Evolutionary conservation across 2,329 filamentous ascomycete species (phyloP).

Genomic region (Remersonia thermophila): DNA sequence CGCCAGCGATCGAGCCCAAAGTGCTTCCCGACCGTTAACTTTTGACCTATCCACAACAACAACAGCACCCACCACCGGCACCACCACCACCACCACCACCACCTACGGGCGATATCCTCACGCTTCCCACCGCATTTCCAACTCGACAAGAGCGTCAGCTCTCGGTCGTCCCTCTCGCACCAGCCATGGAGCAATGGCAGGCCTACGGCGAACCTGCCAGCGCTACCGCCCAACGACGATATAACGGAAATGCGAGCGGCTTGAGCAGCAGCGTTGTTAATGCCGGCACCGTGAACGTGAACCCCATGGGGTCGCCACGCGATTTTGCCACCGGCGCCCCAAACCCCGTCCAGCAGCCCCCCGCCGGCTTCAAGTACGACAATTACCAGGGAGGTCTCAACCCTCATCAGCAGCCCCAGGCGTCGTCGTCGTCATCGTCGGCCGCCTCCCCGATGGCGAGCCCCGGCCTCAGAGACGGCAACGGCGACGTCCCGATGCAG

Average conservation of each 20-base stretch:
- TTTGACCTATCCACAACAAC: no score
- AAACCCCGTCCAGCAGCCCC: slow-evolving; percentile 29
- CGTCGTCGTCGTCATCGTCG: slow-evolving; percentile 39
- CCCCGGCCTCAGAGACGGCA: slow-evolving; percentile 51
- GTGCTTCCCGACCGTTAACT: no score
- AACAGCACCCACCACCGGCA: background rate
- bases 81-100: no score
- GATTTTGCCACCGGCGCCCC: slow-evolving; percentile 28
- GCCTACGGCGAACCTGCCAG: slow-evolving; percentile 50
- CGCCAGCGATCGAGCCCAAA: no score
- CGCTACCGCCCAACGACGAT: slow-evolving; percentile 50
- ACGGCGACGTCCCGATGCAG: slow-evolving; percentile 74
- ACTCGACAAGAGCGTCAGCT: background rate
- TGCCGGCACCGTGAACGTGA: no score
- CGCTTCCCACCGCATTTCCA: background rate
- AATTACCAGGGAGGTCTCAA: slow-evolving; percentile 44
- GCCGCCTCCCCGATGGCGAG: slow-evolving; percentile 35
- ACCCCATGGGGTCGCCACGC: slow-evolving; percentile 9
- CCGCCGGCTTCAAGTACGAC: slow-evolving; percentile 54
- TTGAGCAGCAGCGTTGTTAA: no score
- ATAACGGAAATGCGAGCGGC: slow-evolving; percentile 32
- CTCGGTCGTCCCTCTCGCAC: slow-evolving; percentile 9
- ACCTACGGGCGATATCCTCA: no score
- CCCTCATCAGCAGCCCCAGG: slow-evolving; percentile 25
- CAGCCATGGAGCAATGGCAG: slow-evolving; percentile 51